Evolutionary conservation across 371 early-diverging fungal species (phyloP).

Genomic region (Lichtheimia hyalospora): DNA sequence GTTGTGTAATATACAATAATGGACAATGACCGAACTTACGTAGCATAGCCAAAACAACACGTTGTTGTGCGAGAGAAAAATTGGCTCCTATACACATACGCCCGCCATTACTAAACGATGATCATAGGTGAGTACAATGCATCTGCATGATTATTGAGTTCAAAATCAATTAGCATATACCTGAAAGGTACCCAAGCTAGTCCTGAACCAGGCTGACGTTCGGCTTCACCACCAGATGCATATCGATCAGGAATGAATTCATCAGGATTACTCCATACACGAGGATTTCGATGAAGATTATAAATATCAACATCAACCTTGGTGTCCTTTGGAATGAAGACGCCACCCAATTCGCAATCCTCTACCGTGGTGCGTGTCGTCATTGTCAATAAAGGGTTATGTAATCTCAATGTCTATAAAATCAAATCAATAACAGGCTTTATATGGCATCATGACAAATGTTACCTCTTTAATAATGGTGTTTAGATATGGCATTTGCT

Average conservation of each 20-base stretch:
- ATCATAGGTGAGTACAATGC: too few relatives aligned
- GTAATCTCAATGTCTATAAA: conserved; percentile 15
- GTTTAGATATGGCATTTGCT: conserved; percentile 42
- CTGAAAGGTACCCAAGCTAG: conserved; percentile 29
- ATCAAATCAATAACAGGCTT: conserved; percentile 3
- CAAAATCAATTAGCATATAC: too few relatives aligned
- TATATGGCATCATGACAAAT: background rate
- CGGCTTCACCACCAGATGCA: conserved; percentile 18
- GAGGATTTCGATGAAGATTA: conserved; percentile 21
- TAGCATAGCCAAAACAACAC: conserved; percentile 14
- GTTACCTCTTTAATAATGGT: conserved; percentile 32
- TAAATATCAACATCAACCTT: conserved; percentile 40
- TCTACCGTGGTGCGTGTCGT: conserved; percentile 27
- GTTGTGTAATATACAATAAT: too few relatives aligned
- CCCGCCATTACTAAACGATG: conserved; percentile 15
- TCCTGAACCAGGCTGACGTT: conserved; percentile 18
- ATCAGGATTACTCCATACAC: conserved; percentile 19
- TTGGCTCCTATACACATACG: conserved; percentile 17
- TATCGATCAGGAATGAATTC: conserved; percentile 28
- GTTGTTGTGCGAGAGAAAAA: conserved; percentile 15
- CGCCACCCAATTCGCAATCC: conserved; percentile 37
- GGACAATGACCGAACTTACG: conserved; percentile 12
- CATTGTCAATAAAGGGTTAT: conserved; percentile 7
- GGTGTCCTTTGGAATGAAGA: conserved; percentile 46
- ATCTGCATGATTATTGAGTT: too few relatives aligned